Evolutionary conservation across 208 protist species (phyloP), one percentile per base, ranked within the genome.

Genomic region (Phytomonas francai): DNA sequence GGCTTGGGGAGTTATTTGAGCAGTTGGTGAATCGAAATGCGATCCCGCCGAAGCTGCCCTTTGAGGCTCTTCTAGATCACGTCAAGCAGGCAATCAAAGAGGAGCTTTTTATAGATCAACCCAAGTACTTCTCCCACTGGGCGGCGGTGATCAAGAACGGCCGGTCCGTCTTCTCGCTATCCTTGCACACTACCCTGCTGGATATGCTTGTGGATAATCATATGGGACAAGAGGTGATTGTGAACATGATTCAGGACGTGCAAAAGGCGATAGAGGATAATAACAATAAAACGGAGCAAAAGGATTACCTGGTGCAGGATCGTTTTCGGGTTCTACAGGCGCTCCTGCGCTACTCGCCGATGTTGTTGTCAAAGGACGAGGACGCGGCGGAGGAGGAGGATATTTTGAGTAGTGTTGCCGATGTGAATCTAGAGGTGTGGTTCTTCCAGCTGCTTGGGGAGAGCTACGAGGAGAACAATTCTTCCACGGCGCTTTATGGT

Each of bases 241-340:
- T 70, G 1, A 65, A 77, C 31, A 87, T 88, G 78, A 76, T 93
- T 51, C 59, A 45, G 25, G 65, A 80, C 56, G 81, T 93, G 7
- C 65, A 84, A 59, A 73, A 69, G 11, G 49, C 74, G 33, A 49
- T 76, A 7, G 73, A 68, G 58, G 81, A 87, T 33, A 39, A 25
- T 22, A 60, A 32, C 60, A 39, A 49, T 39, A 62, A 62, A 70
- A 64, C 70, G 14, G 77, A 81, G 16, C 73, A 82, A 61, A 80
- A 79, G 54, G 84, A 90, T 36, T 42, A 77, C 29, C 74, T 85
- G 45, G 71, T 77, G 39, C 72, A 69, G 12, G 77, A 83, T n/a
- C 86, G 89, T 59, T 90, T 95, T 59, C 89, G 87, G 59, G 79
- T 90, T 16, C 77, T 95, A 68, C 85, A 81, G 57, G 81, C 87